Evolutionary conservation across 2,329 filamentous ascomycete species (phyloP).

Genomic region (Rasamsonia emersonii): DNA sequence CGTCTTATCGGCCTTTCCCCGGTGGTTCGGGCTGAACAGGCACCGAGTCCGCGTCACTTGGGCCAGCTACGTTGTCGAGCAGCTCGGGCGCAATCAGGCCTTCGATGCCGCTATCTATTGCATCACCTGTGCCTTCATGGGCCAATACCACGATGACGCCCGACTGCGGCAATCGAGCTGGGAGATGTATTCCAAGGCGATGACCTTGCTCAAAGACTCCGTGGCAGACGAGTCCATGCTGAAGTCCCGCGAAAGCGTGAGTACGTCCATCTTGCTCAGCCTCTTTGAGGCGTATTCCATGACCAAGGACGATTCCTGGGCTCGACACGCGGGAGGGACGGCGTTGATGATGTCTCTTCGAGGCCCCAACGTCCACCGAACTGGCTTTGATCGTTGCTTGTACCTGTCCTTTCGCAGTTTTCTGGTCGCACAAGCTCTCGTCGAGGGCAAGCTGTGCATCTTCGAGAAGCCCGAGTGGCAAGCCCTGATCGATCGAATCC

Average conservation of each 20-base stretch:
- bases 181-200: conserved; percentile 22
- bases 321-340: conserved; percentile 25
- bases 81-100: no score
- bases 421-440: conserved; percentile 23
- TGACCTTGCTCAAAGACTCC: conserved; percentile 20
- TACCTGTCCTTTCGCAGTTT: conserved; percentile 28
- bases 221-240: conserved; percentile 16
- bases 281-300: conserved; percentile 28
- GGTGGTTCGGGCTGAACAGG: no score
- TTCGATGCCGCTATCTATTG: no score
- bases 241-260: conserved; percentile 21
- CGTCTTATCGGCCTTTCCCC: no score
- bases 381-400: conserved; percentile 23
- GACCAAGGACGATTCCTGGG: conserved; percentile 24
- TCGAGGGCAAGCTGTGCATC: conserved; percentile 22
- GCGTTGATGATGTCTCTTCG: conserved; percentile 23
- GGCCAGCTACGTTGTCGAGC: no score
- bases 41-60: no score
- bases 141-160: conserved; percentile 14
- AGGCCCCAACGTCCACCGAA: conserved; percentile 20
- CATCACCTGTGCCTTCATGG: conserved; percentile 22
- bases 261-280: conserved; percentile 24
- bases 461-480: conserved; percentile 24
- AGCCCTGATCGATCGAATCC: conserved; percentile 17
- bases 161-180: conserved; percentile 19